Base-by-base conservation (phyloP, 2,329 filamentous ascomycete genomes). In the Colletotrichum horii region DNA sequence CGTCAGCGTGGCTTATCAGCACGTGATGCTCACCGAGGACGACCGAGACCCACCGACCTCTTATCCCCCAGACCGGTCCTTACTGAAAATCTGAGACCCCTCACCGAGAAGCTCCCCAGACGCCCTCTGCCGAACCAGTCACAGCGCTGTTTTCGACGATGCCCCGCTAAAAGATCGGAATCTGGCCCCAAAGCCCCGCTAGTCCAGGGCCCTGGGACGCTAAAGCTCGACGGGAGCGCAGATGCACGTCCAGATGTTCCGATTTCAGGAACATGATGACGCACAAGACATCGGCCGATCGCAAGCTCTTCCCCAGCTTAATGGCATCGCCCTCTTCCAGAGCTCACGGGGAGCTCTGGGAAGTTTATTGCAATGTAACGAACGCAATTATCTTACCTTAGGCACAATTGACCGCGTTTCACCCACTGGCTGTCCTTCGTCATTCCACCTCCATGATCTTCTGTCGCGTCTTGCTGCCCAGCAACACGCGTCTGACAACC, bases 251-350 rank as follows among this genome's bases (percentile, higher is more conserved):
- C 74, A 73, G 70, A 75, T 76, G 66, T 71, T n/a, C 70, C 76
- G 76, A 77, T 77, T 73, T 60, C 65, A 70, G 73, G 55, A 77
- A 76, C 76, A 58, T 70, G 64, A 70, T 77, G 76, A 77, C 74
- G 76, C 70, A 68, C 60, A 76, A 76, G 76, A 76, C 76, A 77
- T 77, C 76, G 74, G 74, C 58, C 76, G 74, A 77, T 76, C 76
- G 64, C 66, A 66, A 32, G 32, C 43, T 68, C 28, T 64, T 74
- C 56, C 61, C 70, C 58, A 69, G 70, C 70, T 34, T 24, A 65
- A 69, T 60, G 52, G 43, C 64, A 68, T 69, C 70, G 43, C 34
- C 11, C 43, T 43, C 16, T 14, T 22, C 8, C 14, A n/a, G n/a
- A 26, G 69, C 73, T 73, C 32, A 14, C n/a, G 15, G 24, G 7